phyloP scores from a whole-genome alignment of 2,329 filamentous ascomycete genomes.

The Phyllosticta ampelicida region DNA sequence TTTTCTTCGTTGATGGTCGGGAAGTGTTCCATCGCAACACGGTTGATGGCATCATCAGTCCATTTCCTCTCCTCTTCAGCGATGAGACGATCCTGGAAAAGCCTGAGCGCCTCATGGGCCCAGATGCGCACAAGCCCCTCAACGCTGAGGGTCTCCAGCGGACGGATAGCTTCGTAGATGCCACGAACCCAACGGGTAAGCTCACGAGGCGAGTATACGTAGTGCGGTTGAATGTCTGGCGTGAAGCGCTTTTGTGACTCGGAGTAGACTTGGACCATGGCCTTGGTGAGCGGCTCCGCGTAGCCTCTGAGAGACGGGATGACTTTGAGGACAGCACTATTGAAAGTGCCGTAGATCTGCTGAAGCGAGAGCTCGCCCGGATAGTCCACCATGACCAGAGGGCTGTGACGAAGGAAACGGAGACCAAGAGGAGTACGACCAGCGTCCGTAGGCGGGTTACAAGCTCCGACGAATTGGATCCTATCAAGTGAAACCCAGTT shows the following conservation, averaged over 20 bases:
- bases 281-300: constrained; percentile 82
- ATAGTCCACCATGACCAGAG: constrained; percentile 99
- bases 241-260: constrained; percentile 94
- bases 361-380: constrained; percentile 87
- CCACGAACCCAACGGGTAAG: constrained; percentile 95
- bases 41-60: constrained; percentile 80
- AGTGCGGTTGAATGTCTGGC: constrained; percentile 92
- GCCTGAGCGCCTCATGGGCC: constrained; percentile 89
- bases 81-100: constrained; percentile 96
- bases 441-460: constrained; percentile 94
- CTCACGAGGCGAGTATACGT: constrained; percentile 98
- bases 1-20: constrained; percentile 87
- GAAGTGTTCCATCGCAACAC: constrained; percentile 85
- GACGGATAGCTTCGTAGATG: constrained; percentile 91
- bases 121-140: constrained; percentile 94
- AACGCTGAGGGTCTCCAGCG: constrained; percentile 74
- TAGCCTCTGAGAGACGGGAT: constrained; percentile 92
- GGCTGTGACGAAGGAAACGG: constrained; percentile 89
- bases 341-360: constrained; percentile 99
- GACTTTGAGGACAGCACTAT: constrained; percentile 90
- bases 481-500: constrained; percentile 96
- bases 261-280: constrained; percentile 95
- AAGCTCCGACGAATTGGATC: constrained; percentile 97
- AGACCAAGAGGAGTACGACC: constrained; percentile 90
- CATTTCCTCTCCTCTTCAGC: constrained; percentile 88